Base-by-base conservation (phyloP, 2,329 filamentous ascomycete species). In the Sclerotinia subarctica region DNA sequence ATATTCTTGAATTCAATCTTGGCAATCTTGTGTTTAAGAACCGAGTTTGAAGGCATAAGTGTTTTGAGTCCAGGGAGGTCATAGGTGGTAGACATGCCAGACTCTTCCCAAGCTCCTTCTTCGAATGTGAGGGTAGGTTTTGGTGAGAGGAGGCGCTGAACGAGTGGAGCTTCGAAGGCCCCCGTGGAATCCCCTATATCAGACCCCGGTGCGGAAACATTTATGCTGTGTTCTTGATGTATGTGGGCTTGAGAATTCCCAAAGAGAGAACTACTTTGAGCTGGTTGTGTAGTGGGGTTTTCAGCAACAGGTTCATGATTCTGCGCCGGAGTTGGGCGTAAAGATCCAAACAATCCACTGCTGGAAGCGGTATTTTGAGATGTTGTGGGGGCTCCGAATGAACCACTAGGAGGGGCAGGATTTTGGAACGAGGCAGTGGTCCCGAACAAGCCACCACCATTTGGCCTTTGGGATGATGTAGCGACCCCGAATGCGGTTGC, bases 1-100 rank as follows among this genome's bases (percentile, higher is more conserved):
- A 88, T 79, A 67, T 80, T 79, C 32, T 79, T 75, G 69, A 88
- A 84, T 13, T 78, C 74, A 58, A 89, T 77, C 59, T 85, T 82
- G 1, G 84, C 83, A 58, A 90, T 85, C 67, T 86, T 86, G 76
- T 89, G 87, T 76, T 86, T 86, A 24, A 82, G 83, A 0, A 81
- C 78, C 0, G 81, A 82, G 42, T 80, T 78, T 21, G 81, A 82
- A 1, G 87, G 85, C 0, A 79, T 74, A 5, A 90, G 79, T 0
- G 86, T 87, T 77, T 87, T 88, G 44, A 80, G 73, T 0, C 84
- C 84, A 0, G 86, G 85, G 0, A 89, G 80, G 67, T 88, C 86
- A 75, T 89, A 89, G 2, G 83, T 86, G 7, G 73, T 76, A 3
- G 86, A 88, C 65, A 89, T 78, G 6, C 86, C 87, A 0, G 82